Evolutionary conservation across 2,329 filamentous ascomycete genomes (phyloP), one percentile per base, ranked within the genome.

Genomic region (Apiospora koreana): DNA sequence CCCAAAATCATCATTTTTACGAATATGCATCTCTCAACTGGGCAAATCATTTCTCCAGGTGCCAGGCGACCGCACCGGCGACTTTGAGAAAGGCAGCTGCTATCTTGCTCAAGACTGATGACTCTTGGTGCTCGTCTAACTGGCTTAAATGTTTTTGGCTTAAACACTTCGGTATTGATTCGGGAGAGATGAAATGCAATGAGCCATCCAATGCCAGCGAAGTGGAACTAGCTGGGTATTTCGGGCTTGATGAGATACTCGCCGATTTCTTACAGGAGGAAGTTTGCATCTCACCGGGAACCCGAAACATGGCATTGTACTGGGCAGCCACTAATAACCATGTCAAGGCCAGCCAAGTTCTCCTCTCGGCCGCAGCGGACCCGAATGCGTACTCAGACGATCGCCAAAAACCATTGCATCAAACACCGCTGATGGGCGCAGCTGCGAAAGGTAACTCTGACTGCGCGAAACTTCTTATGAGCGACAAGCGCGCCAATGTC

Each of bases 11-110:
- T 65, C 54, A 35, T 31, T 76, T 83, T 65, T 81, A 81, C 72
- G 76, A 76, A 58, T 83, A 83, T 73, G 73, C 81, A 21, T 75
- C 81, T 1, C 73, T 74, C 31, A 71, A 82, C 73, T 83, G 81
- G 82, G 75, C 80, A 41, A 70, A 77, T 38, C 81, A 83, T 69
- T 80, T 76, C 73, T 68, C 74, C 7, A 14, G 67, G 10, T 77
- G 74, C 46, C 75, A 77, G 38, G 65, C 54, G 9, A 70, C 42
- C 35, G 76, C 74, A 28, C 68, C 76, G 3, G 18, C 23, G 28
- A 48, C 69, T 28, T 71, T 77, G 12, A 75, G 31, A 70, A 65
- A 73, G 21, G 71, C 72, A 18, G 76, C 69, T 9, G 73, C 25
- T 46, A 31, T 12, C 3, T 73, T 78, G 23, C 68, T 78, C 3